These are phyloP conservation scores for Lentinula edodes DNA, from an alignment of 768 basidiomycete species.

Conservation along the genomic window DNA sequence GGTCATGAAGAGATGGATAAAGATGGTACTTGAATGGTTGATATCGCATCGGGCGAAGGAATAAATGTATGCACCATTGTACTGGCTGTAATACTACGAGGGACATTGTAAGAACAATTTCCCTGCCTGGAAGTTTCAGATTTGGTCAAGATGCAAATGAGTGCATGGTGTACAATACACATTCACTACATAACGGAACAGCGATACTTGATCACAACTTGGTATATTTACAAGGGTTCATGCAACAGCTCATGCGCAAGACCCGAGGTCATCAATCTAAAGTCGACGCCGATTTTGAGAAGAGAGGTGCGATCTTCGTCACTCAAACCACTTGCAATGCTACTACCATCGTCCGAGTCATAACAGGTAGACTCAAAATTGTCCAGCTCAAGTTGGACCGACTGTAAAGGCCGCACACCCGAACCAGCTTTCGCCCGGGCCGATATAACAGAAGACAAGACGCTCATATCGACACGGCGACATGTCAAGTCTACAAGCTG, in stretches of 20 bases:
- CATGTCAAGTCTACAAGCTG: not conserved
- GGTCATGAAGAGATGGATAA: too few species aligned
- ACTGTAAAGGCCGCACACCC: not conserved
- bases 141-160: too few species aligned
- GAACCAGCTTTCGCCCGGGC: slow-evolving; percentile 1
- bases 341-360: not conserved
- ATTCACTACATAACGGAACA: not conserved
- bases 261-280: not conserved
- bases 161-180: not conserved
- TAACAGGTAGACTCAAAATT: not conserved
- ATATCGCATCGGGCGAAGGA: too few species aligned
- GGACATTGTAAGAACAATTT: too few species aligned
- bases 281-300: not conserved
- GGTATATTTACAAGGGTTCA: not conserved
- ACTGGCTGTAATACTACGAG: too few species aligned
- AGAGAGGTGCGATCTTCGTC: not conserved
- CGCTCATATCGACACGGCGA: not conserved
- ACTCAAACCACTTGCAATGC: not conserved
- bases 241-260: not conserved
- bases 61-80: too few species aligned
- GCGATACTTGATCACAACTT: not conserved
- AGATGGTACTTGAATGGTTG: too few species aligned
- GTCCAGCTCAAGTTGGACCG: not conserved
- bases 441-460: not conserved
- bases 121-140: too few species aligned